Conservation (phyloP, 2,329 filamentous ascomycete species). For the Ploettnerulaceae sp. region DNA sequence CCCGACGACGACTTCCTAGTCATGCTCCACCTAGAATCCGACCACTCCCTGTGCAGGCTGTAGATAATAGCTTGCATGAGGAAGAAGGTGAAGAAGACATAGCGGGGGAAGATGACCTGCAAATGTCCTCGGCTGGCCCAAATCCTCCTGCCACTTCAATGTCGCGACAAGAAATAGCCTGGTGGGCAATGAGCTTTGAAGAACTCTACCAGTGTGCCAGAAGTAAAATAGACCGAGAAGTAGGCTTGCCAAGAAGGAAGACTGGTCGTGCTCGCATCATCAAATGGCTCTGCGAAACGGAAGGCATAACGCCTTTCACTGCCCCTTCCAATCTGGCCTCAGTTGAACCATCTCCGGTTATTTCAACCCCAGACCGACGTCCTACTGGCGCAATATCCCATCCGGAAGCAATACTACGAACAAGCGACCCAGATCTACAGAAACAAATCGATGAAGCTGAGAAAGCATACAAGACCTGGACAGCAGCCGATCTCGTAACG, state of each 20-base stretch:
- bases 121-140: background rate
- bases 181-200: conserved; percentile 20
- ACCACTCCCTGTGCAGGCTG: too few species aligned
- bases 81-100: too few species aligned
- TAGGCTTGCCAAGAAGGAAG: conserved; percentile 12
- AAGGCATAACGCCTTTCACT: conserved; percentile 13
- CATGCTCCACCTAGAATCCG: too few species aligned
- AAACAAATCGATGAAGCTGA: conserved; percentile 8
- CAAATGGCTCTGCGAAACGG: conserved; percentile 17
- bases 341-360: conserved; percentile 3
- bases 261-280: conserved; percentile 16
- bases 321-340: conserved; percentile 6
- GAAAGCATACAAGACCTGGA: conserved; percentile 5
- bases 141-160: background rate
- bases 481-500: conserved; percentile 5
- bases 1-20: too few species aligned
- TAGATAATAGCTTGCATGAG: too few species aligned
- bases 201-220: conserved; percentile 15
- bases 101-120: too few species aligned
- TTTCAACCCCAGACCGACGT: background rate
- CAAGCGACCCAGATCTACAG: conserved; percentile 13
- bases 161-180: conserved; percentile 14
- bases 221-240: conserved; percentile 12
- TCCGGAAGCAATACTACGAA: conserved; percentile 16
- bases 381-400: conserved; percentile 15